Conservation (phyloP, 2,329 filamentous ascomycete species). For the Tolypocladium endophyticum region DNA sequence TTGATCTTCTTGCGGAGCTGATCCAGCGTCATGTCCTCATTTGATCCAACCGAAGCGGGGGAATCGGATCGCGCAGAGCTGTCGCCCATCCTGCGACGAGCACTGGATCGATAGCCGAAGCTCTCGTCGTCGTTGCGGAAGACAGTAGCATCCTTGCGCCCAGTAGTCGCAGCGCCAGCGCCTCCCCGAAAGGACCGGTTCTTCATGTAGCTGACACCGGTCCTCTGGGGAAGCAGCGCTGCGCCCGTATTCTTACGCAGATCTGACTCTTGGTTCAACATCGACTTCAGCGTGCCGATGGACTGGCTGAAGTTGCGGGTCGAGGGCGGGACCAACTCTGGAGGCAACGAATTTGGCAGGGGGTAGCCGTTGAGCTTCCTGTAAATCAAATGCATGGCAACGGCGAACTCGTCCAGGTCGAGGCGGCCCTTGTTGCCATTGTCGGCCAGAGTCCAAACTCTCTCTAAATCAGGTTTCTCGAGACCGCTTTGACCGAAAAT, state of each 20-base stretch:
- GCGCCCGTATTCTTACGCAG: slow-evolving; percentile 81
- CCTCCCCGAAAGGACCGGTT: slow-evolving; percentile 77
- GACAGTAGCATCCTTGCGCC: slow-evolving; percentile 87
- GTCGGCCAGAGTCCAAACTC: slow-evolving; percentile 90
- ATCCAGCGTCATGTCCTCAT: slow-evolving; percentile 75
- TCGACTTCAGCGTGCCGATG: slow-evolving; percentile 82
- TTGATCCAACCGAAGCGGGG: slow-evolving; percentile 56
- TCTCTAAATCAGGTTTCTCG: slow-evolving; percentile 80
- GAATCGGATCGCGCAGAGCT: slow-evolving; percentile 74
- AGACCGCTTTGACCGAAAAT: slow-evolving; percentile 95
- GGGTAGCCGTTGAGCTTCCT: slow-evolving; percentile 94
- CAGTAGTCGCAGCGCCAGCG: slow-evolving; percentile 42
- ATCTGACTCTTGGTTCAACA: slow-evolving; percentile 84
- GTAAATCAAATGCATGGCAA: slow-evolving; percentile 98
- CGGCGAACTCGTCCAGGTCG: slow-evolving; percentile 93
- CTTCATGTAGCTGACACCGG: slow-evolving; percentile 97
- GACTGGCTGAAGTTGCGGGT: slow-evolving; percentile 89
- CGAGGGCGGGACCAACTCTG: slow-evolving; percentile 89
- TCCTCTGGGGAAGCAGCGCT: slow-evolving; percentile 84
- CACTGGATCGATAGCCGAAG: slow-evolving; percentile 86
- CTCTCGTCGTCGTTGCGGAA: slow-evolving; percentile 95
- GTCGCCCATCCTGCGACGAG: slow-evolving; percentile 72
- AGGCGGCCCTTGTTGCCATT: slow-evolving; percentile 88
- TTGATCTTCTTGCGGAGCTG: slow-evolving; percentile 86
- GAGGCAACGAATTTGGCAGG: slow-evolving; percentile 73